These are phyloP conservation scores for Colletotrichum spaethianum DNA, from an alignment of 2,329 filamentous ascomycete genomes.

Conservation along the genomic window DNA sequence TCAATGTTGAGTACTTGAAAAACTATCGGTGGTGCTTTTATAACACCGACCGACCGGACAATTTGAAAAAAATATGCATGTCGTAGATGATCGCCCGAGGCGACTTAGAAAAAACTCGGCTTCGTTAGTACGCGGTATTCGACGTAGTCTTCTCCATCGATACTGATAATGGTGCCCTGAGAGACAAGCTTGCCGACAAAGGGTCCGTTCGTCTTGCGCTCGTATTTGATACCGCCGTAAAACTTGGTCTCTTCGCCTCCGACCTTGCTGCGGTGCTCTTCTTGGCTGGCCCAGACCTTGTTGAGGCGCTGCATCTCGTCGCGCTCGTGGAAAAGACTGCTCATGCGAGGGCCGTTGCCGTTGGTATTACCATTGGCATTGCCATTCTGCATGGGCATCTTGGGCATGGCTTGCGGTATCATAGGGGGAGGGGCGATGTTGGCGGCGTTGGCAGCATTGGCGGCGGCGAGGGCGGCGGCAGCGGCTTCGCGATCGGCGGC, in stretches of 20 bases:
- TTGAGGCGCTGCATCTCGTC: conserved; percentile 67
- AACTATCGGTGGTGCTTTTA: neutral
- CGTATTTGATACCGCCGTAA: conserved; percentile 73
- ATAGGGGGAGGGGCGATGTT: conserved; percentile 14
- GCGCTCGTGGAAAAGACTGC: conserved; percentile 58
- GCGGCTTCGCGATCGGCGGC: conserved; percentile 58
- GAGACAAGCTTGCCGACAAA: conserved; percentile 76
- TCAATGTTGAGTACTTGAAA: neutral
- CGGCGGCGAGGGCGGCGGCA: conserved; percentile 50
- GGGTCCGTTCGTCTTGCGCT: conserved; percentile 72
- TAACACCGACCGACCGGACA: neutral
- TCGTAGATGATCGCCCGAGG: neutral
- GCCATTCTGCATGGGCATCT: conserved; percentile 29
- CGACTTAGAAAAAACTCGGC: conserved; percentile 70
- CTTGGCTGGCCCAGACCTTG: conserved; percentile 69
- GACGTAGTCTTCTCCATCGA: conserved; percentile 77
- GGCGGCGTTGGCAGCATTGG: conserved; percentile 43
- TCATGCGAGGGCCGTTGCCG: conserved; percentile 27
- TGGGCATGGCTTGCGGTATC: conserved; percentile 24
- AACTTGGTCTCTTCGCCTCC: conserved; percentile 69
- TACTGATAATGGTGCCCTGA: conserved; percentile 72
- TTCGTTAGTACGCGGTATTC: conserved; percentile 77
- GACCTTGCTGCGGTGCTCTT: conserved; percentile 60
- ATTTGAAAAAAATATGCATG: neutral
- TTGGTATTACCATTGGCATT: conserved; percentile 5